Percentiles rank a stretch among this genome's conserved stretches.
Evolutionary conservation across 73 alveolate genomes (phyloP).

Genomic region (Diophrys sp.): DNA sequence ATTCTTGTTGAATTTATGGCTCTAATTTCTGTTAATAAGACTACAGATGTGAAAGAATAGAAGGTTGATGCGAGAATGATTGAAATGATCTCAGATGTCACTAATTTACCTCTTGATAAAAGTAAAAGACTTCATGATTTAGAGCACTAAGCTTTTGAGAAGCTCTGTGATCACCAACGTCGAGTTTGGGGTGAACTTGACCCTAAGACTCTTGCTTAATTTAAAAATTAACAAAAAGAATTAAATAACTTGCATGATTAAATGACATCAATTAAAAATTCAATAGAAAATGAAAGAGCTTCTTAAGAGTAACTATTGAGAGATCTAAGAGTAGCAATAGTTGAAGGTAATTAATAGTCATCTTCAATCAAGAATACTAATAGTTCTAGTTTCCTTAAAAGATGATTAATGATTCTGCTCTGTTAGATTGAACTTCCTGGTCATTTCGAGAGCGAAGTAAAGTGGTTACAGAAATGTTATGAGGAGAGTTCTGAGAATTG

Average conservation of each 20-base stretch:
- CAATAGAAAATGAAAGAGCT: slow-evolving; percentile 39
- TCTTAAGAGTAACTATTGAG: slow-evolving; percentile 31
- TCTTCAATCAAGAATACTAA: too few relatives aligned
- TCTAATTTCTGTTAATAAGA: not conserved
- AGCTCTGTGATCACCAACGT: slow-evolving; percentile 37
- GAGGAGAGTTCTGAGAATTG: too few relatives aligned
- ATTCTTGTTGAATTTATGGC: slow-evolving; percentile 11
- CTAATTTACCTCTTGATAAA: slow-evolving; percentile 10
- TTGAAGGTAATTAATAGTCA: slow-evolving; percentile 11
- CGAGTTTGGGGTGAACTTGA: slow-evolving; percentile 67
- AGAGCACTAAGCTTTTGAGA: slow-evolving; percentile 32
- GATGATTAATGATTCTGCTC: too few relatives aligned
- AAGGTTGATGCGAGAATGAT: slow-evolving; percentile 22
- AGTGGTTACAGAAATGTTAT: too few relatives aligned
- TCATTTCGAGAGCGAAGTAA: too few relatives aligned
- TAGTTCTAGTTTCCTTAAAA: too few relatives aligned
- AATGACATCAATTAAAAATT: not conserved
- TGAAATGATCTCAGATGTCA: slow-evolving; percentile 21
- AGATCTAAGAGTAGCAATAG: slow-evolving; percentile 26
- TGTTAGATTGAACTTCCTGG: too few relatives aligned
- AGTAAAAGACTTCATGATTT: slow-evolving; percentile 1
- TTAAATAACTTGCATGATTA: slow-evolving; percentile 19
- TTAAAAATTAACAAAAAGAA: slow-evolving; percentile 24
- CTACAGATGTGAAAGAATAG: not conserved
- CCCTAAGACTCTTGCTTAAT: slow-evolving; percentile 18